Conservation (phyloP, 2,329 filamentous ascomycete species). For the Colletotrichum australisinense region DNA sequence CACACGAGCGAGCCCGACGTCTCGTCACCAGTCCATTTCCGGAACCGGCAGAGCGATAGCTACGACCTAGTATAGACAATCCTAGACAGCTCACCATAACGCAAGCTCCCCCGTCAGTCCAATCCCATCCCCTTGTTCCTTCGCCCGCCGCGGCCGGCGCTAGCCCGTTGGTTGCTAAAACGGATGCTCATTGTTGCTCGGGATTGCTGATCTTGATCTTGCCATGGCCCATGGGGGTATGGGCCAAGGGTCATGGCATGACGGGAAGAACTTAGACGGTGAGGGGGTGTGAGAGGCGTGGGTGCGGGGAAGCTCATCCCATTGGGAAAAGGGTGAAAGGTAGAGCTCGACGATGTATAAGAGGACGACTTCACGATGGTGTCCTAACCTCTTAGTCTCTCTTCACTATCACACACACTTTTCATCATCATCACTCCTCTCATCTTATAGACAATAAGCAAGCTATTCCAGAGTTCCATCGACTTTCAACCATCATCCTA, state of each 20-base stretch:
- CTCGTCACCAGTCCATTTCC: conserved; percentile 10
- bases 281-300: background rate
- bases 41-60: conserved; percentile 1
- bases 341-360: background rate
- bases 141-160: background rate
- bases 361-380: conserved; percentile 17
- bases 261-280: background rate
- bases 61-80: conserved; percentile 17
- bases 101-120: conserved; percentile 2
- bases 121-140: conserved; percentile 12
- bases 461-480: background rate
- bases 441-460: background rate
- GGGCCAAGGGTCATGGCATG: background rate
- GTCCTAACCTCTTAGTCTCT: background rate
- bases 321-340: background rate
- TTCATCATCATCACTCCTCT: background rate
- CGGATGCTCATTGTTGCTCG: conserved; percentile 15
- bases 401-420: background rate
- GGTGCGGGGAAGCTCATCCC: conserved; percentile 23
- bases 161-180: conserved; percentile 13
- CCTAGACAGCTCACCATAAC: background rate
- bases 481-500: background rate
- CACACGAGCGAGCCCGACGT: background rate
- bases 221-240: conserved; percentile 10
- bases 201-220: conserved; percentile 26